Conservation (phyloP, 225 moss, liverwort and hornwort species). For the Lunularia cruciata region DNA sequence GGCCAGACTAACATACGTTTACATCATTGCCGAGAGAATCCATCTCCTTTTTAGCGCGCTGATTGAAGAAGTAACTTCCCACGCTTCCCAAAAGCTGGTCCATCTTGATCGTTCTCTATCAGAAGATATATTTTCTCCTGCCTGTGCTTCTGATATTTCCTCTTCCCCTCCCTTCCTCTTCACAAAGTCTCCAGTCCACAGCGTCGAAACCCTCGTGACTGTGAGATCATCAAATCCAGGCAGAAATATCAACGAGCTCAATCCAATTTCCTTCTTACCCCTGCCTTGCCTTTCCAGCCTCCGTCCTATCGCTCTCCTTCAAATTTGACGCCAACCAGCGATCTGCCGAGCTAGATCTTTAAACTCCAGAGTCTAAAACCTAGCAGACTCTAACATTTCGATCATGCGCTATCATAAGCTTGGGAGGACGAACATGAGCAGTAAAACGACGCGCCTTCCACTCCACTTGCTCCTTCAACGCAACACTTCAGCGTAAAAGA, state of each 20-base stretch:
- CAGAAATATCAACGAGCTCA: not conserved
- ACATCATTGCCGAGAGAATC: constrained; percentile 41
- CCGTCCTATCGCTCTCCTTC: not conserved
- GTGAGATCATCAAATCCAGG: not conserved
- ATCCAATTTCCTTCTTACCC: not conserved
- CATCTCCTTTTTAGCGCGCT: constrained; percentile 36
- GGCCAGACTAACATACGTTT: constrained; percentile 22
- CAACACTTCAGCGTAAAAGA: no score
- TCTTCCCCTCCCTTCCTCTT: not conserved
- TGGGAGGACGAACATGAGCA: no score
- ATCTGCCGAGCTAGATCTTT: not conserved
- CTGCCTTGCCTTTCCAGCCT: not conserved
- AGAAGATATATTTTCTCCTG: not conserved
- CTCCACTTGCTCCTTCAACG: no score
- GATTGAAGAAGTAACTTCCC: constrained; percentile 32
- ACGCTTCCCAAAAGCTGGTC: constrained; percentile 34
- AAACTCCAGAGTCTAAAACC: no score
- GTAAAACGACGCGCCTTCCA: no score
- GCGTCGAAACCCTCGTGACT: not conserved
- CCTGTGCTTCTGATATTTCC: not conserved
- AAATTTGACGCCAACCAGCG: not conserved
- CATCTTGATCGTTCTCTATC: constrained; percentile 14
- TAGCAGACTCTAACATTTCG: no score
- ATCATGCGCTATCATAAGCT: no score
- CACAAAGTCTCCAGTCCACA: not conserved